Conservation (phyloP, 1,139 yeast genomes). For the Candida sp. region DNA sequence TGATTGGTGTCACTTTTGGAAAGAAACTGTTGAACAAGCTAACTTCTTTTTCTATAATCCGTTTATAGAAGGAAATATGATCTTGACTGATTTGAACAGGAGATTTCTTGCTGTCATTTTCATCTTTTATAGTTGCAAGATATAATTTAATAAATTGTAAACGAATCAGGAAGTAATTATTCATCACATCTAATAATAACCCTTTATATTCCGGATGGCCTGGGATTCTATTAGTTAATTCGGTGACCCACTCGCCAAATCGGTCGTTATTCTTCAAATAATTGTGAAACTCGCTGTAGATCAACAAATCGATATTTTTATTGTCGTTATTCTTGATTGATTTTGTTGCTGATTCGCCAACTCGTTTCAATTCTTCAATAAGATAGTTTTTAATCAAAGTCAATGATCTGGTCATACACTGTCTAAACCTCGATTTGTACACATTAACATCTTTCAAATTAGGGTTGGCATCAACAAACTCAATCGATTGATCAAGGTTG, state of each 20-base stretch:
- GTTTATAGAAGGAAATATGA: slow-evolving; percentile 54
- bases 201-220: slow-evolving; percentile 62
- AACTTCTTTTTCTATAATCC: slow-evolving; percentile 59
- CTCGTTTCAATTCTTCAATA: slow-evolving; percentile 44
- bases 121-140: slow-evolving; percentile 22
- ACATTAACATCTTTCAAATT: slow-evolving; percentile 68
- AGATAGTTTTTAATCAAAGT: slow-evolving; percentile 72
- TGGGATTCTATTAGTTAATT: slow-evolving; percentile 48
- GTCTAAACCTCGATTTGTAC: slow-evolving; percentile 72
- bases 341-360: slow-evolving; percentile 28
- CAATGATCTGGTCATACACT: slow-evolving; percentile 80
- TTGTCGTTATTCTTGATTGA: slow-evolving; percentile 28
- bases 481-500: slow-evolving; percentile 55
- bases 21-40: slow-evolving; percentile 56
- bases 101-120: slow-evolving; percentile 13
- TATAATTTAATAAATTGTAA: slow-evolving; percentile 41
- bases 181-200: slow-evolving; percentile 61
- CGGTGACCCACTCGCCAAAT: slow-evolving; percentile 37
- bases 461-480: slow-evolving; percentile 32
- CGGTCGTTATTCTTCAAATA: slow-evolving; percentile 23
- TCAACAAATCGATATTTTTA: slow-evolving; percentile 22
- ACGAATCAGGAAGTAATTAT: slow-evolving; percentile 60
- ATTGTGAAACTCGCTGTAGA: slow-evolving; percentile 53
- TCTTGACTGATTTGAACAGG: slow-evolving; percentile 59
- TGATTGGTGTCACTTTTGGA: slow-evolving; percentile 9